A percentile compares a stretch with the other conserved stretches of the same genome.
Conservation (phyloP, 2,329 filamentous ascomycete genomes). For the Ramularia endophylla region DNA sequence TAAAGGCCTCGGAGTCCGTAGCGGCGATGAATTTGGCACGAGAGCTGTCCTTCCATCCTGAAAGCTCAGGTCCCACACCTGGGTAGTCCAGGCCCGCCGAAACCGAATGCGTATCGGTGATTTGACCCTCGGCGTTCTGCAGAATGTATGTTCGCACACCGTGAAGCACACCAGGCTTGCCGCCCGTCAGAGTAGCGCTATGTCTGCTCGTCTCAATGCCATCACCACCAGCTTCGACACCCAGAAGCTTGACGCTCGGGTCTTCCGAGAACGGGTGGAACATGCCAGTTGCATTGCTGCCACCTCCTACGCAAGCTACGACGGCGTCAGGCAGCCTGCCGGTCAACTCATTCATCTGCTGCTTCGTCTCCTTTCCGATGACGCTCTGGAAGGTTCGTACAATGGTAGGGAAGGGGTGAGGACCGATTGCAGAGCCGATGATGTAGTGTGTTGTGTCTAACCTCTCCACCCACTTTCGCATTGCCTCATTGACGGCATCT, state of each 20-base stretch:
- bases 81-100: conserved; percentile 97
- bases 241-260: conserved; percentile 75
- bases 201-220: conserved; percentile 81
- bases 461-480: conserved; percentile 89
- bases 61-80: conserved; percentile 88
- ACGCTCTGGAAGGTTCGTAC: conserved; percentile 97
- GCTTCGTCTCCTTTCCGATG: conserved; percentile 90
- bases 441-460: conserved; percentile 97
- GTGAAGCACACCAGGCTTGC: conserved; percentile 87
- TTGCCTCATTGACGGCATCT: conserved; percentile 82
- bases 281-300: conserved; percentile 94
- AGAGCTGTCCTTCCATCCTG: conserved; percentile 83
- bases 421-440: conserved; percentile 94
- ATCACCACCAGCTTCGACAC: conserved; percentile 93
- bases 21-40: conserved; percentile 85
- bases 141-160: conserved; percentile 94
- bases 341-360: conserved; percentile 77
- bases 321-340: conserved; percentile 93
- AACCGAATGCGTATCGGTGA: conserved; percentile 90
- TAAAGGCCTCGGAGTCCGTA: conserved; percentile 84
- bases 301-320: conserved; percentile 92
- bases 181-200: conserved; percentile 79
- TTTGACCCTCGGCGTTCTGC: conserved; percentile 88
- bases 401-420: conserved; percentile 96
- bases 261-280: conserved; percentile 95